Evolutionary conservation across 208 protist species (phyloP).

Genomic region (Naegleria gruberi): DNA sequence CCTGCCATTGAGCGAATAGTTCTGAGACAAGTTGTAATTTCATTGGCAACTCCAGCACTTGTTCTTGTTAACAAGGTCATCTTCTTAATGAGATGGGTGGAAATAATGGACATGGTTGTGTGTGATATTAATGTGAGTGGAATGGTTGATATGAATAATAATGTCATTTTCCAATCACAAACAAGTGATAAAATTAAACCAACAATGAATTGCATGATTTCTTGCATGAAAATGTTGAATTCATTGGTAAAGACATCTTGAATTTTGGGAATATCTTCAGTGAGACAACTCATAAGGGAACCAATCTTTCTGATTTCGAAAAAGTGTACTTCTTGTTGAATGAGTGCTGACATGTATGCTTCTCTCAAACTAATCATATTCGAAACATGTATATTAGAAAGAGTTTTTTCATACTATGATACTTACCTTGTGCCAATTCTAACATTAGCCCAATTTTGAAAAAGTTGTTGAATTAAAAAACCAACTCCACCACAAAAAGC

Average conservation of each 20-base stretch:
- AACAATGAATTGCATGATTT: neutral
- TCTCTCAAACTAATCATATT: too few species aligned
- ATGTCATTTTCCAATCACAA: neutral
- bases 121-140: neutral
- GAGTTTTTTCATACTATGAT: too few species aligned
- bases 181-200: neutral
- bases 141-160: neutral
- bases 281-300: neutral
- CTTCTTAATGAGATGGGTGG: neutral
- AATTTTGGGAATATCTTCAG: neutral
- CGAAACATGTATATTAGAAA: too few species aligned
- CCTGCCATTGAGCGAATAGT: neutral
- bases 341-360: neutral
- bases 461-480: neutral
- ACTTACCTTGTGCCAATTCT: neutral
- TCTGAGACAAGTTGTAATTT: neutral
- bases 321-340: neutral
- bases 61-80: neutral
- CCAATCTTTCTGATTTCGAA: slow-evolving; percentile 4
- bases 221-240: neutral
- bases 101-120: neutral
- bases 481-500: neutral
- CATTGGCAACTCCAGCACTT: neutral
- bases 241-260: neutral
- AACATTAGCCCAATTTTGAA: neutral